Evolutionary conservation across 1,284 basidiomycete genomes (phyloP), one percentile per base, ranked within the genome.

Genomic region (Phylloporus sp.): DNA sequence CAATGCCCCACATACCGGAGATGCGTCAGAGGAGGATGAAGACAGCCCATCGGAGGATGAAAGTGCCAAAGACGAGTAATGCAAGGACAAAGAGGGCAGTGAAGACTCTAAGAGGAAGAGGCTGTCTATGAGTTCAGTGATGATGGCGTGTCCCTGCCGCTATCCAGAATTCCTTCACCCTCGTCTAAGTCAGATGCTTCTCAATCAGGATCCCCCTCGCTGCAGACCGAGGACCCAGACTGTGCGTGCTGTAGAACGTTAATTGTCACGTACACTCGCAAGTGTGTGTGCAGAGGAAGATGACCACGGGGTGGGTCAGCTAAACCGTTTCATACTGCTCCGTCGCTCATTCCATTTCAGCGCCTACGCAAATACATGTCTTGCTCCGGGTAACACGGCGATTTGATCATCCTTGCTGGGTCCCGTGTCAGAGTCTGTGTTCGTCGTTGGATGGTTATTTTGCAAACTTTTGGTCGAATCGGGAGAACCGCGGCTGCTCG

Each of bases 371-470:
- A 67, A 91, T 86, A 2, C 89, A 93, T 69, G 80, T 94, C 63
- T 82, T 92, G 39, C 79, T 94, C 37, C 90, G 88, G 49, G 92
- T 92, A 0, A 92, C 92, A 0, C 83, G 92, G 15, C 82, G 88
- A 29, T 94, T 94, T 77, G 71, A 75, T 12, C 92, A 94, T 71
- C 89, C 92, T 0, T 84, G 89, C 3, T 94, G 92, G 92, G 80
- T 88, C 35, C 92, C 92, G 3, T 84, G 86, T n/a, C 91, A 91
- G 77, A 89, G 87, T 72, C 70, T 87, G 14, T 81, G 79, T 12
- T 66, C 76, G 27, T 81, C 85, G 39, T 75, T 90, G 66, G 84
- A 87, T 23, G 76, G 76, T 1, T 73, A 74, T 15, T 74, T 87
- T 10, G 68, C 74, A 0, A 81, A 81, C 20, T 87, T 86, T 73